Percentiles rank a stretch among this genome's conserved stretches.
These are phyloP conservation scores for Geoglossum cookeanum DNA, from an alignment of 2,329 filamentous ascomycete species.

Conservation along the genomic window DNA sequence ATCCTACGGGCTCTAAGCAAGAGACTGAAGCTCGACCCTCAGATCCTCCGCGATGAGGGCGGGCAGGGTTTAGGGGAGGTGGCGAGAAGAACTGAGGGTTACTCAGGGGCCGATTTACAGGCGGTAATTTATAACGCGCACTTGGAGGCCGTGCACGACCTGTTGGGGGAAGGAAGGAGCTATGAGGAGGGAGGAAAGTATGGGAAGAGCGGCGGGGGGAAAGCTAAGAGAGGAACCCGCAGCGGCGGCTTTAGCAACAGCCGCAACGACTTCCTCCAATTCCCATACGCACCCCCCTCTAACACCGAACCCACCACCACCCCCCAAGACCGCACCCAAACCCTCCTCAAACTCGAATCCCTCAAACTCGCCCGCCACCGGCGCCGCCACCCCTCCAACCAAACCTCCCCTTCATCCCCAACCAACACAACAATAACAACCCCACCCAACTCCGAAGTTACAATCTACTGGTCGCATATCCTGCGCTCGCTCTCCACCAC, in stretches of 20 bases:
- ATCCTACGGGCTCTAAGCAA: slow-evolving; percentile 70
- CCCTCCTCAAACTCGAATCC: slow-evolving; percentile 63
- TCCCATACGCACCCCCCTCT: slow-evolving; percentile 41
- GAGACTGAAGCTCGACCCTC: slow-evolving; percentile 55
- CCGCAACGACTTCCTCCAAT: slow-evolving; percentile 52
- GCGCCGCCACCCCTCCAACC: slow-evolving; percentile 24
- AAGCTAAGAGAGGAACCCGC: background rate
- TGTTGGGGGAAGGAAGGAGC: slow-evolving; percentile 45
- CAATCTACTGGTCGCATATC: slow-evolving; percentile 72
- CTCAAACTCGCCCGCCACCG: slow-evolving; percentile 45
- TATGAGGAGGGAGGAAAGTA: slow-evolving; percentile 16
- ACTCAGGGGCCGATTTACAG: slow-evolving; percentile 86
- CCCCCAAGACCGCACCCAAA: slow-evolving; percentile 58
- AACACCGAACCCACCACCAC: slow-evolving; percentile 26
- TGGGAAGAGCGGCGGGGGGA: slow-evolving; percentile 14
- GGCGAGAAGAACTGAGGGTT: slow-evolving; percentile 64
- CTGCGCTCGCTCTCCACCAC: slow-evolving; percentile 58
- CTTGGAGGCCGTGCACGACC: slow-evolving; percentile 88
- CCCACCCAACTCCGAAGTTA: slow-evolving; percentile 41
- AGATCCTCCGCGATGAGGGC: slow-evolving; percentile 36
- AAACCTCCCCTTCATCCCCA: slow-evolving; percentile 3
- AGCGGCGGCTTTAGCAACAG: slow-evolving; percentile 16
- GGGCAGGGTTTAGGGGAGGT: slow-evolving; percentile 43
- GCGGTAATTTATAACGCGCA: slow-evolving; percentile 93
- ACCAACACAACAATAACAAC: background rate